Percentiles rank a stretch among this genome's conserved stretches.
Conservation (phyloP, 352 stramenopile genomes). For the Nothophytophthora sp. region DNA sequence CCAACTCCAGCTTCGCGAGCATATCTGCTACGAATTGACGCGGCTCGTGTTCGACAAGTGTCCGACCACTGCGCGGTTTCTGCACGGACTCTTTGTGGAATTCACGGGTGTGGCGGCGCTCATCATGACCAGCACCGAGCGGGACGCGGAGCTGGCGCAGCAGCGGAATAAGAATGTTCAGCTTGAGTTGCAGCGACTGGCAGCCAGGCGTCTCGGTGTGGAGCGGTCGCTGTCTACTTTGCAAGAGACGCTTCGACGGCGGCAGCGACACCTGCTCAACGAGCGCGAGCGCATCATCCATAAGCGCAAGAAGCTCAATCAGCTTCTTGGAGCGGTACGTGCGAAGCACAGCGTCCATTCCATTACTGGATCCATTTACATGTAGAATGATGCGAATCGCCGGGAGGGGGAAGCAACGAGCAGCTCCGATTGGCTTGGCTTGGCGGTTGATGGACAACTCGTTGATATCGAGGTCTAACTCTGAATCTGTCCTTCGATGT, state of each 20-base stretch:
- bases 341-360: too few relatives aligned
- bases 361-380: too few relatives aligned
- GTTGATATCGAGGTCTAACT: too few relatives aligned
- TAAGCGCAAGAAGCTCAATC: slow-evolving; percentile 52
- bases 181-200: slow-evolving; percentile 33
- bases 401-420: too few relatives aligned
- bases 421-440: too few relatives aligned
- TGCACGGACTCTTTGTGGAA: slow-evolving; percentile 49
- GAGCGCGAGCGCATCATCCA: slow-evolving; percentile 50
- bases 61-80: slow-evolving; percentile 50
- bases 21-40: slow-evolving; percentile 43
- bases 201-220: slow-evolving; percentile 18
- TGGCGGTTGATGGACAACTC: too few relatives aligned
- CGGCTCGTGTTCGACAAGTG: slow-evolving; percentile 60
- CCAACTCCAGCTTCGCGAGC: slow-evolving; percentile 30
- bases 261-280: slow-evolving; percentile 36
- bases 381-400: too few relatives aligned
- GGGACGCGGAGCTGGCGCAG: slow-evolving; percentile 33
- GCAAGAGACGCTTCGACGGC: slow-evolving; percentile 33
- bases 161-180: slow-evolving; percentile 49
- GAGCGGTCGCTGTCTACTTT: slow-evolving; percentile 25
- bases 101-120: slow-evolving; percentile 26
- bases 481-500: neutral
- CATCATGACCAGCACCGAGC: slow-evolving; percentile 32
- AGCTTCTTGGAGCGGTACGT: slow-evolving; percentile 38